Conservation (phyloP, 257 asterid species). For the Avicennia marina region DNA sequence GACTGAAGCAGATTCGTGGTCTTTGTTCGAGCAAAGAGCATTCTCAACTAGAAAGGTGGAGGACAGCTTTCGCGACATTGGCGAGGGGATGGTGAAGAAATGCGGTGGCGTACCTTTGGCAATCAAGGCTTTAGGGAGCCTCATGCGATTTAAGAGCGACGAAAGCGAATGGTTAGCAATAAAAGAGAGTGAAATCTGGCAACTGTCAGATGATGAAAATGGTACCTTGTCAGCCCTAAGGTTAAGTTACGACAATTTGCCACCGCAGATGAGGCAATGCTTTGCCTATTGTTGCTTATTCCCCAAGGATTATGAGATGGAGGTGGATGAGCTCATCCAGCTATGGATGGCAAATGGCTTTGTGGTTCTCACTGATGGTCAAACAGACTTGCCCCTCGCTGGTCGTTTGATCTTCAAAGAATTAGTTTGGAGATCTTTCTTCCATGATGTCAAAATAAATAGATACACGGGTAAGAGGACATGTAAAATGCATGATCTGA, state of each 20-base stretch:
- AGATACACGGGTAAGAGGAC: conserved; percentile 29
- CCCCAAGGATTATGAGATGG: conserved; percentile 46
- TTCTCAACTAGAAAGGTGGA: conserved; percentile 23
- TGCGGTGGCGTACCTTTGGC: conserved; percentile 52
- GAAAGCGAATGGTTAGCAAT: conserved; percentile 43
- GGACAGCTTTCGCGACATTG: conserved; percentile 30
- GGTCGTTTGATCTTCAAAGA: conserved; percentile 47
- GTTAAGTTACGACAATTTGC: conserved; percentile 46
- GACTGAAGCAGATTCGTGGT: conserved; percentile 35
- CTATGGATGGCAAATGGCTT: conserved; percentile 61
- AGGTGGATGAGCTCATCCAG: conserved; percentile 38
- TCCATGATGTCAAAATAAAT: conserved; percentile 21
- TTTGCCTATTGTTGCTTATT: conserved; percentile 60
- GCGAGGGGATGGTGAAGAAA: conserved; percentile 42
- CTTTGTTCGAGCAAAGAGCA: conserved; percentile 42
- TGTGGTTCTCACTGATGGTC: conserved; percentile 6
- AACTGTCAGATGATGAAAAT: conserved; percentile 32
- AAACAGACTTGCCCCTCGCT: conserved; percentile 5
- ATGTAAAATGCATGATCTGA: conserved; percentile 52
- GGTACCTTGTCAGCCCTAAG: conserved; percentile 39
- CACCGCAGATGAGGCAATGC: conserved; percentile 48
- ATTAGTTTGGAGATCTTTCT: conserved; percentile 46
- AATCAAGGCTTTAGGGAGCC: conserved; percentile 42
- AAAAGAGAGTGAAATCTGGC: conserved; percentile 44
- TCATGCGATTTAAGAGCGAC: conserved; percentile 36